These are phyloP conservation scores for Colletotrichum spaethianum DNA, from an alignment of 2,329 filamentous ascomycete species.

Conservation along the genomic window DNA sequence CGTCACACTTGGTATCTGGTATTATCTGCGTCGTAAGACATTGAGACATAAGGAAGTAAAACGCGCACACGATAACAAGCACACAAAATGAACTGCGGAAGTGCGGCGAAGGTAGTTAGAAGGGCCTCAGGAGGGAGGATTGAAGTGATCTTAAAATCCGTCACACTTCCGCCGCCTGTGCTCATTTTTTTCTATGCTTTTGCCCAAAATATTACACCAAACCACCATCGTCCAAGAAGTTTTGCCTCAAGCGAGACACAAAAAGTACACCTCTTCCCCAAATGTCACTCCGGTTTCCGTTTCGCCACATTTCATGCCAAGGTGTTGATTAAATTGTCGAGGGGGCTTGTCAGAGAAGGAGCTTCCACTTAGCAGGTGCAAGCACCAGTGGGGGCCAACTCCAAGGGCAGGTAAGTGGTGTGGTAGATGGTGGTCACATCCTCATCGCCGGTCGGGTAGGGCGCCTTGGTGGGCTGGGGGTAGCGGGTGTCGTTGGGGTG, in stretches of 20 bases:
- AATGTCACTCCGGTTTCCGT: slow-evolving; percentile 6
- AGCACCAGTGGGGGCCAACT: slow-evolving; percentile 27
- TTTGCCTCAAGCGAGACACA: not conserved
- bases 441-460: slow-evolving; percentile 12
- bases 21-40: not conserved
- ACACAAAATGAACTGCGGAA: not conserved
- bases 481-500: slow-evolving; percentile 18
- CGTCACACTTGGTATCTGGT: not conserved
- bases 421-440: slow-evolving; percentile 32
- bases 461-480: slow-evolving; percentile 22
- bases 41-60: not conserved
- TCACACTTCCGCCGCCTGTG: not conserved
- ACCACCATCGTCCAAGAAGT: slow-evolving; percentile 5
- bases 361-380: slow-evolving; percentile 24
- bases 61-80: not conserved
- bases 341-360: not conserved
- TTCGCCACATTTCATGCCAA: slow-evolving; percentile 11
- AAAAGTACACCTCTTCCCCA: not conserved
- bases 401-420: slow-evolving; percentile 37
- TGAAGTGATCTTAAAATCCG: not conserved
- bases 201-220: slow-evolving; percentile 7
- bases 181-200: not conserved
- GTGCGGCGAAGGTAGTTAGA: no score
- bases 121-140: not conserved
- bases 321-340: not conserved